Evolutionary conservation across 2,329 filamentous ascomycete genomes (phyloP), one percentile per base, ranked within the genome.

Genomic region (Microcyclospora tardicrescens): DNA sequence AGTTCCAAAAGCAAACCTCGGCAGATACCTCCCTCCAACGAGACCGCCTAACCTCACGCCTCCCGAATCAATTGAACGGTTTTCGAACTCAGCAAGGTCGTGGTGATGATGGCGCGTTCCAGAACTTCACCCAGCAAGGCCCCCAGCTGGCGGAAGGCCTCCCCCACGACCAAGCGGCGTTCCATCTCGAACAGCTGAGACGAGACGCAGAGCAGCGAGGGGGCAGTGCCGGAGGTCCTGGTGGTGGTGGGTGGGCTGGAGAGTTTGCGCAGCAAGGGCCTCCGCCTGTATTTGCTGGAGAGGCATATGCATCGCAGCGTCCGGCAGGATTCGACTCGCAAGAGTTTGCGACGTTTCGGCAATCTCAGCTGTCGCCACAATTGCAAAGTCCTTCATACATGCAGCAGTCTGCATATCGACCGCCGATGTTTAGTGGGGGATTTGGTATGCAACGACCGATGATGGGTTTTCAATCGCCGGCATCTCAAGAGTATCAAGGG

Each of bases 1-100:
- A 96, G 69, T 93, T 98, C 62, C 85, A 87, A 48, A 98, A 98
- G 65, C 87, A 95, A 63, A 84, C 91, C 41, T 84, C 93, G 58
- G 85, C 93, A 72, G 91, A 98, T 68, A 93, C 87, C 65, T 91
- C 84, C 41, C 69, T 96, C 41, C 91, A 96, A 65, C 75, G 87
- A 55, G 91, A 98, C 62, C 77, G 91, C 43, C 70, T 96, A 28
- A 48, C 51, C 12, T 45, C 43, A 13, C 47, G 53, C 12, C 43
- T 42, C 35, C 46, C 53, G 35, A 45, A 46, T 11, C 52, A 55
- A 32, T 42, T 52, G 27, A 52, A 50, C 38, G 52, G 49, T 44
- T 58, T 58, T 41, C 52, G 56, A 24, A 53, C 46, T 31, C 53
- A 52, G 27, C 47, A 49, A 29, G 47, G 44, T 24, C 32, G 46